Base-by-base conservation (phyloP, 192 early-diverging fungal species). In the Gryganskiella cystojenkinii region DNA sequence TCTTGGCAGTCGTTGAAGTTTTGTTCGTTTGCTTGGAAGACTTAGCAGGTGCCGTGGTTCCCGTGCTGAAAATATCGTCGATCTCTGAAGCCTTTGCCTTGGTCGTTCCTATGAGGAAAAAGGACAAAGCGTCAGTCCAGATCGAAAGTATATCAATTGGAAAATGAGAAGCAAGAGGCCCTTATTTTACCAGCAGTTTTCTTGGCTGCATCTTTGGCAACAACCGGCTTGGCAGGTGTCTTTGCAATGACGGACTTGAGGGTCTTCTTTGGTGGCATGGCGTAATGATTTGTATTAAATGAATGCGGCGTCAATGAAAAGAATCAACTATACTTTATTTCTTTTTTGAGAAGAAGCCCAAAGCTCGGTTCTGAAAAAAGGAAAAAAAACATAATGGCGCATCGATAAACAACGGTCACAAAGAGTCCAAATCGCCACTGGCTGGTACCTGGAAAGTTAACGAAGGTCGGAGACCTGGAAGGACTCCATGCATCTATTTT, bases 211-310 rank as follows among this genome's bases (percentile, higher is more conserved):
- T 47, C 64, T 43, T 75, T 75, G n/a, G 40, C 28, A 10, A 55
- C 0, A 34, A 49, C 37, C 25, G 68, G 52, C 45, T 62, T 63
- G 20, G 45, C n/a, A 44, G 60, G 30, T 22, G 56, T 34, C 45
- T 75, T 75, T 11, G 58, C 42, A 42, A 75, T 67, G 30, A 75
- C 58, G 24, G 64, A 67, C 35, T 75, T 66, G 43, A 75, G 58
- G 40, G 70, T 64, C 53, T 75, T 75, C 31, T 75, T 75, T n/a
- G 64, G 71, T 28, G 71, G 71, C 71, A 75, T 75, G 61, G 33
- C 22, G 22, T n/a, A 35, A 20, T 46, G 22, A 17, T 5, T 53
- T 6, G 22, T 13, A 27, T 20, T 31, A 27, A 22, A 14, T 55
- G 46, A 11, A 20, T 20, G 50, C 3, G 22, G 9, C 15, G 25